These are phyloP conservation scores for Trifolium pratense DNA, from an alignment of 306 rosid genomes.

Conservation along the genomic window DNA sequence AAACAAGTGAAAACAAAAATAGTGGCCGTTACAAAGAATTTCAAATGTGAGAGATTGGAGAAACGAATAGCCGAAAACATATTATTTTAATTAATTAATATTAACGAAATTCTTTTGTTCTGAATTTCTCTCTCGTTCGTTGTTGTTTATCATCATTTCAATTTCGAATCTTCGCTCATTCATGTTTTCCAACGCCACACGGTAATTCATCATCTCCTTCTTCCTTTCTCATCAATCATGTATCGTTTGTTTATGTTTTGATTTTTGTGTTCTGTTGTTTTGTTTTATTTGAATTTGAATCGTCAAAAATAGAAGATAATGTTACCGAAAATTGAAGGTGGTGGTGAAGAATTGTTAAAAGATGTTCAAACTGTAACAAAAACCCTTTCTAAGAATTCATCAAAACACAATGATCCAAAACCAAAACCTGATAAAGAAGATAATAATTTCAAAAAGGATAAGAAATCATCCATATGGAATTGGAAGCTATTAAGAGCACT, in stretches of 20 bases:
- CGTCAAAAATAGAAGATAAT: constrained; percentile 37
- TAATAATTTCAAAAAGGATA: constrained; percentile 66
- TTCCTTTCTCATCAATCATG: neutral
- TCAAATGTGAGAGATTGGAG: neutral
- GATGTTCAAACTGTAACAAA: constrained; percentile 73
- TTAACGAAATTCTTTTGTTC: neutral
- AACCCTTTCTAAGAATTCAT: constrained; percentile 46
- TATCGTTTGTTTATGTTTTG: neutral
- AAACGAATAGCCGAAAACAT: neutral
- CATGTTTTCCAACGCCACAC: constrained; percentile 44
- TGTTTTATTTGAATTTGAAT: neutral
- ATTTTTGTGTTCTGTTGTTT: neutral
- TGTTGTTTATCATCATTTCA: neutral
- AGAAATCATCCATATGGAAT: constrained; percentile 86
- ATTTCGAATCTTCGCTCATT: constrained; percentile 40
- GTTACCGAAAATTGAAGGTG: constrained; percentile 53
- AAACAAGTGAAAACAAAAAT: no score
- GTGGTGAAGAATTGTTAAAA: constrained; percentile 54
- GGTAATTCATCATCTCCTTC: constrained; percentile 48
- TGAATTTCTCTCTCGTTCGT: neutral
- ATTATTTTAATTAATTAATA: neutral
- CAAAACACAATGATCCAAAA: constrained; percentile 32
- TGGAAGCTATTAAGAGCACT: constrained; percentile 79
- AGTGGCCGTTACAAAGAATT: constrained; percentile 29
- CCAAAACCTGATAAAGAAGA: constrained; percentile 28